These are phyloP conservation scores for Grifola frondosa DNA, from an alignment of 1,284 basidiomycete species.

Conservation along the genomic window DNA sequence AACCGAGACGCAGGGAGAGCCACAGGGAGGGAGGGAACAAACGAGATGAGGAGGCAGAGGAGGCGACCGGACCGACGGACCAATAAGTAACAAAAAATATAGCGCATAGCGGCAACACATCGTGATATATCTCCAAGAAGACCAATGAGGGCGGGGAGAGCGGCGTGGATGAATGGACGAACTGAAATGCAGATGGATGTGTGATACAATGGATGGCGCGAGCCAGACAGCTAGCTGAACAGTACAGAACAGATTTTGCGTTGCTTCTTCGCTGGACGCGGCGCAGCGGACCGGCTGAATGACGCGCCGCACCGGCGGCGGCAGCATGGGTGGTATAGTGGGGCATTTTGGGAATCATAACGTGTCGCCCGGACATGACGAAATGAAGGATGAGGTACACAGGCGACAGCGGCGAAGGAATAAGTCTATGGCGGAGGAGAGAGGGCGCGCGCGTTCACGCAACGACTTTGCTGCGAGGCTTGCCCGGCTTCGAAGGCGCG, in stretches of 20 bases:
- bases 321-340: not conserved
- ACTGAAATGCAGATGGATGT: conserved; percentile 16
- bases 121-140: conserved; percentile 25
- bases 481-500: conserved; percentile 23
- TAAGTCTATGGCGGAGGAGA: conserved; percentile 7
- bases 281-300: conserved; percentile 18
- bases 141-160: conserved; percentile 12
- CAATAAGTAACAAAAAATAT: conserved; percentile 31
- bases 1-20: conserved; percentile 11
- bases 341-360: conserved; percentile 20
- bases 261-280: conserved; percentile 17
- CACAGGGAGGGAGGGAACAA: conserved; percentile 12
- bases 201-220: conserved; percentile 24
- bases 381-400: not conserved
- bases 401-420: not conserved
- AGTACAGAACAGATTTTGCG: conserved; percentile 24
- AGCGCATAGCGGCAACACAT: conserved; percentile 7
- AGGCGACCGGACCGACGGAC: conserved; percentile 12
- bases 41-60: conserved; percentile 10
- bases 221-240: conserved; percentile 16
- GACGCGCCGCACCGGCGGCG: conserved; percentile 18
- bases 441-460: not conserved
- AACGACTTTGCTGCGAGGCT: conserved; percentile 29
- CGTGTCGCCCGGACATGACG: conserved; percentile 17
- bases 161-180: conserved; percentile 6